Conservation (phyloP, 257 asterid genomes). For the Forsythia viridissima region DNA sequence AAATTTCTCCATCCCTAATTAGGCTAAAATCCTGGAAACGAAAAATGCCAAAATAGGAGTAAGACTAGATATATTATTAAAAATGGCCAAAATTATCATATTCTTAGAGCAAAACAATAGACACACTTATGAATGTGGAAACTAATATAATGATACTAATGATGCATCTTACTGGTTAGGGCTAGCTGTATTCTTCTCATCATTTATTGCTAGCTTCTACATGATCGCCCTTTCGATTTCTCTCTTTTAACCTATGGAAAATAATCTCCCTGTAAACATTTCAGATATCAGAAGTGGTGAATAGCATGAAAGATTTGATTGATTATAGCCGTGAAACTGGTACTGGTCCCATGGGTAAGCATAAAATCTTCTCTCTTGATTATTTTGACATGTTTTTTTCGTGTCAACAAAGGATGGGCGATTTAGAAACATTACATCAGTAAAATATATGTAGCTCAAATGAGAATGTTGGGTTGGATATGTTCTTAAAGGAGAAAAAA, state of each 20-base stretch:
- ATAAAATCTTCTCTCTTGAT: background rate
- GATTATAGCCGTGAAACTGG: slow-evolving; percentile 25
- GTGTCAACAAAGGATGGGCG: background rate
- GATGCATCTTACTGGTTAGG: background rate
- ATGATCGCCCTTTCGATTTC: background rate
- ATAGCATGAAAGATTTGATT: slow-evolving; percentile 27
- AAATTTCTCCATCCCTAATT: too few relatives aligned
- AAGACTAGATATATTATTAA: background rate
- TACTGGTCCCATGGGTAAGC: slow-evolving; percentile 15
- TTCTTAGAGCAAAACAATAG: background rate
- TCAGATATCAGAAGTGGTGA: slow-evolving; percentile 36
- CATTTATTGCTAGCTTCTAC: background rate
- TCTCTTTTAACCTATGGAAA: background rate
- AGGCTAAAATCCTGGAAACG: background rate
- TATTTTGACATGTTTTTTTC: background rate
- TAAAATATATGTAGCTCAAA: background rate
- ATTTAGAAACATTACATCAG: too few relatives aligned
- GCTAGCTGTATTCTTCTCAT: background rate
- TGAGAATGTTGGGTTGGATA: background rate
- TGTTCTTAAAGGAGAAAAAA: background rate
- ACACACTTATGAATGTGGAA: background rate
- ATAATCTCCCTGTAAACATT: background rate
- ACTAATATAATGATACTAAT: background rate
- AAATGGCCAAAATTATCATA: background rate
- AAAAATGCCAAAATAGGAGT: background rate